These are phyloP conservation scores for Moesziomyces parantarcticus DNA, from an alignment of 1,284 basidiomycete species.

Conservation along the genomic window DNA sequence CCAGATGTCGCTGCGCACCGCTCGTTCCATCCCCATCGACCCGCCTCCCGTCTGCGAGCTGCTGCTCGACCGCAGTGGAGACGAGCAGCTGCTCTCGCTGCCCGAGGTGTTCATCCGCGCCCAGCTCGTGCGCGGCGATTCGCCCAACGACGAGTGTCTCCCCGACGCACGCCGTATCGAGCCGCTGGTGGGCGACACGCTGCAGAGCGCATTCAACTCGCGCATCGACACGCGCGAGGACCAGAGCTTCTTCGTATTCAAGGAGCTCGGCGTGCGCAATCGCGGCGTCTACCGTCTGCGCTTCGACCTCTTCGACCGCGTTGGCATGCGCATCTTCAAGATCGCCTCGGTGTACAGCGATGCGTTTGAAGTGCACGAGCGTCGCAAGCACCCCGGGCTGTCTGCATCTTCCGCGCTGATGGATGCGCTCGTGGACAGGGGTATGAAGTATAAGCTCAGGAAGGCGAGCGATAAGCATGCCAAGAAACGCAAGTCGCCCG, in stretches of 20 bases:
- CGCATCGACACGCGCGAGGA: slow-evolving; percentile 46
- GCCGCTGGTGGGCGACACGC: slow-evolving; percentile 39
- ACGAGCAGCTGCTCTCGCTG: slow-evolving; percentile 46
- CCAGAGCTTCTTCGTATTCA: slow-evolving; percentile 56
- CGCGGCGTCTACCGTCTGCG: slow-evolving; percentile 48
- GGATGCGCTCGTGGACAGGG: slow-evolving; percentile 43
- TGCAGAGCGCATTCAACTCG: slow-evolving; percentile 40
- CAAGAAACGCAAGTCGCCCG: slow-evolving; percentile 45
- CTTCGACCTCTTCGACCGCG: slow-evolving; percentile 49
- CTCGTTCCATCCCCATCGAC: slow-evolving; percentile 44
- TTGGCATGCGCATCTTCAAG: slow-evolving; percentile 28
- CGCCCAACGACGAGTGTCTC: slow-evolving; percentile 29
- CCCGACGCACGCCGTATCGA: slow-evolving; percentile 32
- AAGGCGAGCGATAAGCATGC: slow-evolving; percentile 33
- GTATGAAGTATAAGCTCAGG: slow-evolving; percentile 48
- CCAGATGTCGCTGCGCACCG: slow-evolving; percentile 45
- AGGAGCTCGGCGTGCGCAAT: slow-evolving; percentile 51
- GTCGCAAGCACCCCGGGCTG: slow-evolving; percentile 40
- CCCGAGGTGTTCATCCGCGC: slow-evolving; percentile 45
- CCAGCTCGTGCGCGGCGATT: slow-evolving; percentile 29
- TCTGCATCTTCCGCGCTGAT: slow-evolving; percentile 21
- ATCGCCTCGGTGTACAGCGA: slow-evolving; percentile 43
- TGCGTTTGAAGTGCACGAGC: slow-evolving; percentile 43
- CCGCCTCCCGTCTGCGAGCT: slow-evolving; percentile 50
- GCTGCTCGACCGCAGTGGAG: slow-evolving; percentile 40